phyloP scores from a whole-genome alignment of 768 basidiomycete species.

The Paxillus rubicundulus region DNA sequence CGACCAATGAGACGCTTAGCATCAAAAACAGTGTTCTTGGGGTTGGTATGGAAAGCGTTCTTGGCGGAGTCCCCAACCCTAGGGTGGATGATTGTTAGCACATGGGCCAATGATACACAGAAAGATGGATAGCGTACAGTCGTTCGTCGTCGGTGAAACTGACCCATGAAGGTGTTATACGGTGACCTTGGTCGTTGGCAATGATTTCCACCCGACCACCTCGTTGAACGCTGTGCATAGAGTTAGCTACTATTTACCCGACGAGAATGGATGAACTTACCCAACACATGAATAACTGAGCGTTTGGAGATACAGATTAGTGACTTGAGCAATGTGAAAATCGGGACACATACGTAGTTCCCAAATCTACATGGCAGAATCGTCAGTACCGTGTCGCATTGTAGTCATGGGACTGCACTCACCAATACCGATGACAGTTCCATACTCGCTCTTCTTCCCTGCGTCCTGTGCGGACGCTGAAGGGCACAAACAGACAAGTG shows the following conservation, averaged over 20 bases:
- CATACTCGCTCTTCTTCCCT: slow-evolving; percentile 64
- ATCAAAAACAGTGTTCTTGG: slow-evolving; percentile 92
- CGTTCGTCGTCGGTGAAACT: slow-evolving; percentile 78
- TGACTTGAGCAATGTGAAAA: background rate
- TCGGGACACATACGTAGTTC: slow-evolving; percentile 67
- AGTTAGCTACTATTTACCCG: background rate
- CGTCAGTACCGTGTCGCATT: background rate
- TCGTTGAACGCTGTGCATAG: slow-evolving; percentile 62
- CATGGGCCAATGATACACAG: background rate
- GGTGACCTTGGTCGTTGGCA: slow-evolving; percentile 86
- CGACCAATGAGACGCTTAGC: slow-evolving; percentile 95
- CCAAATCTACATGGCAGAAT: slow-evolving; percentile 59
- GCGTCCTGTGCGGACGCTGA: slow-evolving; percentile 60
- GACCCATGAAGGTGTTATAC: slow-evolving; percentile 89
- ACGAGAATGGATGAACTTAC: slow-evolving; percentile 42
- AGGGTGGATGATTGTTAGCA: background rate
- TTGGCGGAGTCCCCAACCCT: slow-evolving; percentile 93
- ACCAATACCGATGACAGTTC: slow-evolving; percentile 94
- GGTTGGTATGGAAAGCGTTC: slow-evolving; percentile 92
- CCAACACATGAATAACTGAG: slow-evolving; percentile 92
- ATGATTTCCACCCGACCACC: slow-evolving; percentile 87
- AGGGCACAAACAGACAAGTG: slow-evolving; percentile 71
- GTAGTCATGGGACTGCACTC: slow-evolving; percentile 20
- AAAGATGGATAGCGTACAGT: slow-evolving; percentile 34
- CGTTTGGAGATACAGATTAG: slow-evolving; percentile 23